A percentile compares a stretch with the other conserved stretches of the same genome.
Evolutionary conservation across 805 yeast genomes (phyloP).

Genomic region (Lipomyces yamanashiensis): DNA sequence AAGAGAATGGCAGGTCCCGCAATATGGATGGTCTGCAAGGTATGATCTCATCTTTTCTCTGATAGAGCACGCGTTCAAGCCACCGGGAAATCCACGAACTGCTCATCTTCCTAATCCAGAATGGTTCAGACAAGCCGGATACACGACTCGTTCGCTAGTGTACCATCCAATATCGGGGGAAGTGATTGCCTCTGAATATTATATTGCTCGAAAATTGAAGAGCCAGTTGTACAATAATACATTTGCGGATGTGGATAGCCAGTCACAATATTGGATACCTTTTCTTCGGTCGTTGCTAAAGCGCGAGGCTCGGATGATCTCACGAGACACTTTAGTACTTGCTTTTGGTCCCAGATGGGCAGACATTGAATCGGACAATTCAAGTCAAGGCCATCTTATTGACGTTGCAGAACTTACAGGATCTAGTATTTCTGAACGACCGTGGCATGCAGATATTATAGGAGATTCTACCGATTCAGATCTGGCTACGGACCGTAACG

Average conservation of each 20-base stretch:
- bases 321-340: not conserved
- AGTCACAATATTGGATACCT: slow-evolving; percentile 8
- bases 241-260: not conserved
- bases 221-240: not conserved
- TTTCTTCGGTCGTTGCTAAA: slow-evolving; percentile 3
- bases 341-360: slow-evolving; percentile 21
- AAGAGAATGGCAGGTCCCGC: not conserved
- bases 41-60: slow-evolving; percentile 28
- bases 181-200: slow-evolving; percentile 8
- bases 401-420: not conserved
- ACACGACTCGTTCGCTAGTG: slow-evolving; percentile 4
- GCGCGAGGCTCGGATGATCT: slow-evolving; percentile 14
- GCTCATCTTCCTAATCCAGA: slow-evolving; percentile 2
- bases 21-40: slow-evolving; percentile 25
- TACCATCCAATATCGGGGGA: not conserved
- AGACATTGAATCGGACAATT: not conserved
- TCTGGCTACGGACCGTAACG: no score
- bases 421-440: no score
- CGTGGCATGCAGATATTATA: no score
- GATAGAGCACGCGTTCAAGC: slow-evolving; percentile 4
- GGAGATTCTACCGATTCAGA: no score
- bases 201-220: not conserved
- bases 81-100: not conserved
- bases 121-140: slow-evolving; percentile 4
- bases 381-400: not conserved